Percentiles rank a stretch among this genome's conserved stretches.
Evolutionary conservation across 192 early-diverging fungal genomes (phyloP).

Genomic region (Backusella parvicylindrica): DNA sequence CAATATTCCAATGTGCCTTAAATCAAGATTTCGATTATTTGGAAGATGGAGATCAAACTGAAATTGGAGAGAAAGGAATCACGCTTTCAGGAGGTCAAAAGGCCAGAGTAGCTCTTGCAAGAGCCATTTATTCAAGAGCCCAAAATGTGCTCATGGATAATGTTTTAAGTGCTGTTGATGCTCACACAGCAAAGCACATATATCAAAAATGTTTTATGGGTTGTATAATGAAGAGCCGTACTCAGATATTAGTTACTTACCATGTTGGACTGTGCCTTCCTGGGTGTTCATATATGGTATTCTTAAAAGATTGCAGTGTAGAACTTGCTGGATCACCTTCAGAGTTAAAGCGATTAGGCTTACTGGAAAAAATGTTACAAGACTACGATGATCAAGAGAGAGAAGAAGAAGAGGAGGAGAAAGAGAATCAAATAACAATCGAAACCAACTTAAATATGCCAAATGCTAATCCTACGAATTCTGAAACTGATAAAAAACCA

Average conservation of each 20-base stretch:
- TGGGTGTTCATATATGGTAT: constrained; percentile 50
- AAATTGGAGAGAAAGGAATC: constrained; percentile 83
- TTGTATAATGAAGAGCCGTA: constrained; percentile 72
- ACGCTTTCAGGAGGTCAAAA: constrained; percentile 88
- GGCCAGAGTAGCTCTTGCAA: constrained; percentile 81
- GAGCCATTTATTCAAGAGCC: constrained; percentile 76
- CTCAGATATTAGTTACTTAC: constrained; percentile 84
- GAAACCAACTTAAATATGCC: neutral
- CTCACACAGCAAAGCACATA: constrained; percentile 75
- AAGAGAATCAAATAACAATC: neutral
- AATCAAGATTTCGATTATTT: constrained; percentile 74
- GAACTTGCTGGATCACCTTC: constrained; percentile 23
- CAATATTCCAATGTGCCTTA: constrained; percentile 67
- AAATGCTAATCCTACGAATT: neutral
- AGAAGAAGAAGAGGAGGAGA: constrained; percentile 12
- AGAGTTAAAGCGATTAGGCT: constrained; percentile 20
- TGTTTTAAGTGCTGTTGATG: constrained; percentile 87
- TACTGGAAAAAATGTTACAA: constrained; percentile 19
- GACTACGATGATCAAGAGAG: constrained; percentile 21
- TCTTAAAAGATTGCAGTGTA: constrained; percentile 41
- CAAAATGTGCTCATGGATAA: constrained; percentile 79
- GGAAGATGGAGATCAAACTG: constrained; percentile 79
- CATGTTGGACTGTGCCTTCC: constrained; percentile 62
- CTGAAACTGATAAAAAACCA: constrained; percentile 21
- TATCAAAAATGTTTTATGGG: constrained; percentile 71